Conservation (phyloP, 1,284 basidiomycete species). For the Earliella scabrosa region DNA sequence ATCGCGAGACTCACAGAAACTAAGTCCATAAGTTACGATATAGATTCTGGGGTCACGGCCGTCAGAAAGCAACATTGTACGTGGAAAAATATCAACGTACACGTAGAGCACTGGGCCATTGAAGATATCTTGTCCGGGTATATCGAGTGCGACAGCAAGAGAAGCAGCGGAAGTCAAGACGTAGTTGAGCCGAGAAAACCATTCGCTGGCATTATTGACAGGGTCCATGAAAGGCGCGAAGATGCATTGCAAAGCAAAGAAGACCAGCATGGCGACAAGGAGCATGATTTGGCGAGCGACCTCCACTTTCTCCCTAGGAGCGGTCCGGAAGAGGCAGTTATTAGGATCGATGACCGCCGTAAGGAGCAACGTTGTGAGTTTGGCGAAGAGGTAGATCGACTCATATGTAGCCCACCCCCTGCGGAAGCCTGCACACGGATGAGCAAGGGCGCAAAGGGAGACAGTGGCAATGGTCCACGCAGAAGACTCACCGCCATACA, state of each 20-base stretch:
- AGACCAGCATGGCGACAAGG: slow-evolving; percentile 58
- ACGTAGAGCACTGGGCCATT: slow-evolving; percentile 65
- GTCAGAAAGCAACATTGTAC: not conserved
- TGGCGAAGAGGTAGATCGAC: slow-evolving; percentile 67
- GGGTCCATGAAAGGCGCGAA: slow-evolving; percentile 73
- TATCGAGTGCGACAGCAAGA: slow-evolving; percentile 58
- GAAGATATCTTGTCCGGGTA: slow-evolving; percentile 57
- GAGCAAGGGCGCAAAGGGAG: too few relatives aligned
- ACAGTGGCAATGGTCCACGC: not conserved
- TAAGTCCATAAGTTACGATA: slow-evolving; percentile 67
- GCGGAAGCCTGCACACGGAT: slow-evolving; percentile 58
- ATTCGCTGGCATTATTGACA: slow-evolving; percentile 79
- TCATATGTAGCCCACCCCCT: slow-evolving; percentile 70
- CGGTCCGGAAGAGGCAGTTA: slow-evolving; percentile 75
- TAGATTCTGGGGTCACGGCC: slow-evolving; percentile 53
- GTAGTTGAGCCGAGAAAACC: slow-evolving; percentile 74
- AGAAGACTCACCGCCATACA: slow-evolving; percentile 64
- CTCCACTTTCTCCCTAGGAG: slow-evolving; percentile 52
- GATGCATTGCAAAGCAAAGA: slow-evolving; percentile 66
- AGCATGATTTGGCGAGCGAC: slow-evolving; percentile 71
- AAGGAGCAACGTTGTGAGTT: slow-evolving; percentile 70
- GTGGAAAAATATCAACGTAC: slow-evolving; percentile 43
- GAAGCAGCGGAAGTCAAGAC: slow-evolving; percentile 67
- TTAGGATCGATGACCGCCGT: slow-evolving; percentile 70
- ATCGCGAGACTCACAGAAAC: slow-evolving; percentile 51